phyloP scores from a whole-genome alignment of 148 eudicot genomes.

The Beta vulgaris region DNA sequence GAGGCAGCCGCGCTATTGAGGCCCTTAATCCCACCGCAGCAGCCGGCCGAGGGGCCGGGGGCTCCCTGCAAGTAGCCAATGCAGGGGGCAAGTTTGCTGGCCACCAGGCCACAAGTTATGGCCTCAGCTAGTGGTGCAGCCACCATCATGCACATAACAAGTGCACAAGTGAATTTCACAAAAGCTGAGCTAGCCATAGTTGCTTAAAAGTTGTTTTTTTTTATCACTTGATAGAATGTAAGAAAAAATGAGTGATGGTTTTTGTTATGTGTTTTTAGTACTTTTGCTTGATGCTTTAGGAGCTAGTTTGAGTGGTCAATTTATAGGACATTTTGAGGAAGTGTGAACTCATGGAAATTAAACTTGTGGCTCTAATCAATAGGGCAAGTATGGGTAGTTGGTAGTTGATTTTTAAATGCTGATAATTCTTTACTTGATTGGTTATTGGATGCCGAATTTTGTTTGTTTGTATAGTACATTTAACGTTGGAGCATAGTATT shows the following conservation, averaged over 20 bases:
- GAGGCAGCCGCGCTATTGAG: conserved; percentile 26
- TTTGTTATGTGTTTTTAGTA: neutral
- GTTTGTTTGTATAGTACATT: neutral
- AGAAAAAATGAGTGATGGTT: neutral
- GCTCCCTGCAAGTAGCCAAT: conserved; percentile 25
- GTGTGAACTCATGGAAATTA: neutral
- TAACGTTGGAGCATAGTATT: neutral
- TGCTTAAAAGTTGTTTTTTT: neutral
- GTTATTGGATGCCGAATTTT: conserved; percentile 9
- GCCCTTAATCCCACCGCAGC: conserved; percentile 29
- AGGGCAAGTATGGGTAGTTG: neutral
- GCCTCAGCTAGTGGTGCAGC: conserved; percentile 36
- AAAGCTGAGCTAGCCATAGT: conserved; percentile 23
- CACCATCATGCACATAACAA: conserved; percentile 35
- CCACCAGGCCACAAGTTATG: conserved; percentile 34
- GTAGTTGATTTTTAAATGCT: conserved; percentile 7
- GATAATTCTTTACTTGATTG: neutral
- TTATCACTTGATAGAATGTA: neutral
- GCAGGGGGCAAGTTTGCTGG: conserved; percentile 17
- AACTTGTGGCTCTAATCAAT: neutral
- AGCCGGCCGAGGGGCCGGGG: neutral
- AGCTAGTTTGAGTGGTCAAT: neutral
- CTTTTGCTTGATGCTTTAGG: conserved; percentile 1
- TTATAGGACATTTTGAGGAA: conserved; percentile 13
- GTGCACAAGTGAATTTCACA: conserved; percentile 21